Evolutionary conservation across 768 basidiomycete genomes (phyloP), one percentile per base, ranked within the genome.

Genomic region (Candolleomyces aberdarensis): DNA sequence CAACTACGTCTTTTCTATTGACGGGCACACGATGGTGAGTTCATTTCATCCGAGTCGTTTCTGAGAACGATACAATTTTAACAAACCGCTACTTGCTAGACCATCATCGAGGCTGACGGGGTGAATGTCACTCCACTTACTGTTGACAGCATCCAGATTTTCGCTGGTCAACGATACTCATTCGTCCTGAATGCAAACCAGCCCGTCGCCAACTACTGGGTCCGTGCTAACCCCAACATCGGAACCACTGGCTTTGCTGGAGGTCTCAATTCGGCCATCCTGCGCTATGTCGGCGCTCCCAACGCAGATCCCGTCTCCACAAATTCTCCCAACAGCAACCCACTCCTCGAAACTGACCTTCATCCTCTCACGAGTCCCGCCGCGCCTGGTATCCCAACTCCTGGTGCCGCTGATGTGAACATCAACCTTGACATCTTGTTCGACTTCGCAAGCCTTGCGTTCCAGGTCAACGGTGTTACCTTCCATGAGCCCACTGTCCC

Each of bases 211-310:
- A 81, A 82, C 67, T 82, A 83, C 62, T 83, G 79, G 78, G 72
- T 78, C 48, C 70, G 76, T 8, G 74, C 75, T 0, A 63, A 74
- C 17, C 75, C 76, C 8, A 76, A 74, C 44, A 3, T 60, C 1
- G 71, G 4, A 76, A 51, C 67, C 22, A 49, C 55, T 39, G 65
- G 60, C 4, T 70, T 68, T 56, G 62, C 32, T 13, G 66, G 68
- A 17, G 83, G 83, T n/a, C 63, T 81, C 19, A 86, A 83, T 66
- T 83, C 80, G 15, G 86, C 82, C 2, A 83, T 85, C 50, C 70
- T 85, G 10, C 77, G 80, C 10, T 85, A 85, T 66, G 58, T 43
- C 9, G 80, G 81, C 11, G 83, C 81, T 0, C 63, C 72, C 1
- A 57, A 49, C 14, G 62, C 57, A 1, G 74, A 83, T 39, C 83